Evolutionary conservation across 495 filamentous ascomycete species (phyloP), one percentile per base, ranked within the genome.

Genomic region (Annulohypoxylon maeteangense): DNA sequence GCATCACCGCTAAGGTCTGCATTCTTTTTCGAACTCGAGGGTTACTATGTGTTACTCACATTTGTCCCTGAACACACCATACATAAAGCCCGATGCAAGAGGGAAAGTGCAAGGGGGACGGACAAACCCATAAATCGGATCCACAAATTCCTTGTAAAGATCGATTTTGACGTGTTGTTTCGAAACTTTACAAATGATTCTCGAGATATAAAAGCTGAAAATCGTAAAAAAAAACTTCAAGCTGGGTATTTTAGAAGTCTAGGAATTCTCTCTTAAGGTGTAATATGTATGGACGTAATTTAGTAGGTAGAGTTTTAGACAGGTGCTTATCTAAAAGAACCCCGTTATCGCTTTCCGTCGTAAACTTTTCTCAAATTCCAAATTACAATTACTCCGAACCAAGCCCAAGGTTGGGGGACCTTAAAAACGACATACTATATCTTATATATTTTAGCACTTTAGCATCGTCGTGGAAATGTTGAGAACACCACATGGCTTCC

Each of bases 1-100:
- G 61, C 62, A 62, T 70, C 67, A 70, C 55, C 62, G 55, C 62
- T 40, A 8, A 31, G 55, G n/a, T 6, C 50, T 14, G 56, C 56
- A 29, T 36, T 18, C 36, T 14, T 47, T 45, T 56, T 11, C n/a
- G 14, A 29, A 64, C 23, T 66, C 47, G 62, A 71, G 55, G 44
- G 44, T 56, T n/a, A 66, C 34, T 16, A 63, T 32, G n/a, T 58
- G 42, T 36, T 57, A 48, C 40, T 29, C 12, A 65, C 51, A 34
- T 29, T 25, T 34, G 50, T 16, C 12, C 50, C 16, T 32, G 25
- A 53, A 53, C 27, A 31, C 18, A 29, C 34, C 50, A 54, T 53
- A 54, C 50, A 54, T 53, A 54, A 54, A 54, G 50, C 10, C 50
- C 50, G 50, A 29, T 32, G 50, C 50, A 54, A 12, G 50, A 54